Evolutionary conservation across 2,329 filamentous ascomycete genomes (phyloP).

Genomic region (Fusarium succisae): DNA sequence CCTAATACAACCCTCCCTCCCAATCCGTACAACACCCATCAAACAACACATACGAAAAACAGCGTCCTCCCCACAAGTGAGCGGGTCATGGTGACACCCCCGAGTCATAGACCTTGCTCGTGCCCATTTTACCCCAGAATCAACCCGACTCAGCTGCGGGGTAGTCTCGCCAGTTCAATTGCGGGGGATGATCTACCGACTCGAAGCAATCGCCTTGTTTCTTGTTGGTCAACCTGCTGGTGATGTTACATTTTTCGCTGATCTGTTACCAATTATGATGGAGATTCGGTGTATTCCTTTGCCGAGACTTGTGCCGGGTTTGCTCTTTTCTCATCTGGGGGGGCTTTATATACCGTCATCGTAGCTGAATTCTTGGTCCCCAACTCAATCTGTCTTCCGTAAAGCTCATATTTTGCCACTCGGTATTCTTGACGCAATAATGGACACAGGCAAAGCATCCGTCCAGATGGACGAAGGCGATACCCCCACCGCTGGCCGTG

Average conservation of each 20-base stretch:
- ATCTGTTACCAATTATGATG: neutral
- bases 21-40: neutral
- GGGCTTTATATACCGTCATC: neutral
- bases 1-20: neutral
- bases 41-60: neutral
- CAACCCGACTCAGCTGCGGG: neutral
- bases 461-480: constrained; percentile 30
- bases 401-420: neutral
- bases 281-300: neutral
- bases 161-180: constrained; percentile 1
- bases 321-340: neutral
- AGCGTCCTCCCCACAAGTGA: neutral
- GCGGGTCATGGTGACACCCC: neutral
- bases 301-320: neutral
- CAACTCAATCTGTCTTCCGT: neutral
- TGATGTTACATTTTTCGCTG: neutral
- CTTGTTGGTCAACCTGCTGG: neutral
- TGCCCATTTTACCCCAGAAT: neutral
- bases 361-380: neutral
- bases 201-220: neutral
- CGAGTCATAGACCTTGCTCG: neutral
- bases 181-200: constrained; percentile 2
- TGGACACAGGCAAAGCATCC: constrained; percentile 22
- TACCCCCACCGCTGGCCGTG: neutral
- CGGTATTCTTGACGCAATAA: neutral